phyloP scores from a whole-genome alignment of 2,329 filamentous ascomycete genomes.

The Bipolaris victoriae region DNA sequence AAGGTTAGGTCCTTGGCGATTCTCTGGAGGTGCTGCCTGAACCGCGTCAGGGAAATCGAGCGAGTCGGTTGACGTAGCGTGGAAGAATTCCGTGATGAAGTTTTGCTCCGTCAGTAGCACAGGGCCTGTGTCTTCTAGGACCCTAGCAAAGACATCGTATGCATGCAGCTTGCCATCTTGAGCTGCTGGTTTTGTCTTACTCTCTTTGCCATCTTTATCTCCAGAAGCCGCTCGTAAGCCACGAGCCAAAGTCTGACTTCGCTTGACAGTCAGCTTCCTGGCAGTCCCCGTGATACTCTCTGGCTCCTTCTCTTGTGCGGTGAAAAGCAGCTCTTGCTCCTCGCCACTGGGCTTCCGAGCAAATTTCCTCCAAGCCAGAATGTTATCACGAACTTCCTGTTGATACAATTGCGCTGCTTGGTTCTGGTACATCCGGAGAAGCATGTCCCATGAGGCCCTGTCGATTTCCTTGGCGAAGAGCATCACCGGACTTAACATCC shows the following conservation, averaged over 20 bases:
- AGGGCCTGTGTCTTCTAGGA: conserved; percentile 80
- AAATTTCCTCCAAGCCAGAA: conserved; percentile 79
- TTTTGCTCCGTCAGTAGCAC: conserved; percentile 94
- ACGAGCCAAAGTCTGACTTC: conserved; percentile 84
- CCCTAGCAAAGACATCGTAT: conserved; percentile 80
- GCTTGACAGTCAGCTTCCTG: conserved; percentile 90
- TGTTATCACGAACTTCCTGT: conserved; percentile 78
- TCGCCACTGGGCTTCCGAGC: conserved; percentile 77
- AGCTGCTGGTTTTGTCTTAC: conserved; percentile 60
- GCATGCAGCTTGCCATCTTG: conserved; percentile 72
- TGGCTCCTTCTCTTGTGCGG: conserved; percentile 85
- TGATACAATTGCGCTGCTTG: conserved; percentile 79
- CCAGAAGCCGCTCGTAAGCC: conserved; percentile 71
- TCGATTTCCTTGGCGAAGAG: conserved; percentile 89
- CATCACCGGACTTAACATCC: conserved; percentile 86
- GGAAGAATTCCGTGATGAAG: conserved; percentile 96
- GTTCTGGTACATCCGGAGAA: conserved; percentile 81
- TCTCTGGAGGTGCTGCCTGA: conserved; percentile 66
- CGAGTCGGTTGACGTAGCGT: conserved; percentile 82
- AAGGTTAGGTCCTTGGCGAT: conserved; percentile 75
- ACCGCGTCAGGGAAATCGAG: conserved; percentile 85
- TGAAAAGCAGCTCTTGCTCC: conserved; percentile 86
- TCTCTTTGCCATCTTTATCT: conserved; percentile 62
- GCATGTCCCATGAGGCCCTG: conserved; percentile 76
- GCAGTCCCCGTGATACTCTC: conserved; percentile 72